Percentiles rank a stretch among this genome's conserved stretches.
Conservation (phyloP, 2,329 filamentous ascomycete genomes). For the Fusarium longipes region DNA sequence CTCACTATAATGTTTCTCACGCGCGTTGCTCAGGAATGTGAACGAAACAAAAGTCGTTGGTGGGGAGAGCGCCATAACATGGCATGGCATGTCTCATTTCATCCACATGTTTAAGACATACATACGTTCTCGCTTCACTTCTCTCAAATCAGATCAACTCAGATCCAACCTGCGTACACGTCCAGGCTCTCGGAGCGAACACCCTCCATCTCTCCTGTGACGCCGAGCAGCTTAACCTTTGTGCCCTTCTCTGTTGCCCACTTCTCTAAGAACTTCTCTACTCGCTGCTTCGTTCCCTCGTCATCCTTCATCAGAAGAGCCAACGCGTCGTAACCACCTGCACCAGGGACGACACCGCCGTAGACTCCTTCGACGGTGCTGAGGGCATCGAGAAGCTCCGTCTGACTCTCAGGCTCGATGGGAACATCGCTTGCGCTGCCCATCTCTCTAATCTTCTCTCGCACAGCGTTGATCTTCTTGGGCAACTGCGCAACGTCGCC, state of each 20-base stretch:
- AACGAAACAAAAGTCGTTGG: constrained; percentile 29
- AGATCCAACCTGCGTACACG: constrained; percentile 59
- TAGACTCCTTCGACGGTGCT: constrained; percentile 80
- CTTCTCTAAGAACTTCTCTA: constrained; percentile 70
- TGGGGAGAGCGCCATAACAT: not conserved
- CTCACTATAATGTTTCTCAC: not conserved
- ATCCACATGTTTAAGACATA: constrained; percentile 31
- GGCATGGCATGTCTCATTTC: constrained; percentile 20
- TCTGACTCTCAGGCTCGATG: constrained; percentile 90
- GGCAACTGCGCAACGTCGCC: constrained; percentile 58
- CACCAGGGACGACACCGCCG: constrained; percentile 92
- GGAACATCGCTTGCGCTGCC: constrained; percentile 78
- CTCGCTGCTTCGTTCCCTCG: constrained; percentile 66
- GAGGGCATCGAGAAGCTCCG: constrained; percentile 82
- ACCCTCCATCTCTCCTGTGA: constrained; percentile 80
- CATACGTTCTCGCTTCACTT: constrained; percentile 16
- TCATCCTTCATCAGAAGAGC: constrained; percentile 83
- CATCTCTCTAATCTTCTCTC: constrained; percentile 79
- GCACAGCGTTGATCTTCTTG: constrained; percentile 62
- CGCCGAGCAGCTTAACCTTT: constrained; percentile 74
- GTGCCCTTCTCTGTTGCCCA: constrained; percentile 73
- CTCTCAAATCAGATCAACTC: constrained; percentile 40
- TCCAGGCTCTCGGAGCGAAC: constrained; percentile 59
- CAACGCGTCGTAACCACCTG: constrained; percentile 92
- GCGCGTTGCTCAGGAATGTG: constrained; percentile 23